A percentile compares a stretch with the other conserved stretches of the same genome.
These are phyloP conservation scores for Pascua guehoae DNA, from an alignment of 1,284 basidiomycete genomes.

Conservation along the genomic window DNA sequence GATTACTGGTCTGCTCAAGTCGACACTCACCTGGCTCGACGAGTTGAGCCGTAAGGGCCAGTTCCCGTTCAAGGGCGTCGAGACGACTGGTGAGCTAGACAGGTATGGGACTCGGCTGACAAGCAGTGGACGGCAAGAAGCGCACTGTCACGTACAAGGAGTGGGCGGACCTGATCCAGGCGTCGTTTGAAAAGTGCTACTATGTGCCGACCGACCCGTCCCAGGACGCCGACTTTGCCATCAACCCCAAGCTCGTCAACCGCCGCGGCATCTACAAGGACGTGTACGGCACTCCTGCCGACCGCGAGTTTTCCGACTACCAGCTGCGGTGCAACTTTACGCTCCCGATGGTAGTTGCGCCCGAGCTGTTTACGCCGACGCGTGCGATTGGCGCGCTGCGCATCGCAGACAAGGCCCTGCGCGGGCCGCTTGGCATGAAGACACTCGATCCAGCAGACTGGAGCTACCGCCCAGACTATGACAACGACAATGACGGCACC, in stretches of 20 bases:
- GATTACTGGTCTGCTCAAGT: conserved; percentile 89
- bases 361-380: conserved; percentile 81
- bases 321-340: conserved; percentile 90
- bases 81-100: conserved; percentile 63
- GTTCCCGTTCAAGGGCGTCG: conserved; percentile 88
- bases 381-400: conserved; percentile 75
- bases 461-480: conserved; percentile 84
- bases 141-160: conserved; percentile 79
- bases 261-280: conserved; percentile 98
- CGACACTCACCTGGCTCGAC: conserved; percentile 83
- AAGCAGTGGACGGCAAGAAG: conserved; percentile 66
- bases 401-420: conserved; percentile 69
- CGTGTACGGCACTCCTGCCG: conserved; percentile 80
- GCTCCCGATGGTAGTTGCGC: conserved; percentile 94
- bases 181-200: conserved; percentile 84
- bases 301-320: conserved; percentile 93
- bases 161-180: conserved; percentile 81
- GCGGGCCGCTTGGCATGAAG: conserved; percentile 87
- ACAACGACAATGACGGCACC: conserved; percentile 83
- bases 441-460: conserved; percentile 79
- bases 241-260: conserved; percentile 72
- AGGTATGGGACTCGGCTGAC: background rate
- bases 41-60: conserved; percentile 62
- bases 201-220: conserved; percentile 77
- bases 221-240: conserved; percentile 68